Percentiles rank a stretch among this genome's conserved stretches.
Evolutionary conservation across 2,329 filamentous ascomycete genomes (phyloP).

Genomic region (Cadophora sp.): DNA sequence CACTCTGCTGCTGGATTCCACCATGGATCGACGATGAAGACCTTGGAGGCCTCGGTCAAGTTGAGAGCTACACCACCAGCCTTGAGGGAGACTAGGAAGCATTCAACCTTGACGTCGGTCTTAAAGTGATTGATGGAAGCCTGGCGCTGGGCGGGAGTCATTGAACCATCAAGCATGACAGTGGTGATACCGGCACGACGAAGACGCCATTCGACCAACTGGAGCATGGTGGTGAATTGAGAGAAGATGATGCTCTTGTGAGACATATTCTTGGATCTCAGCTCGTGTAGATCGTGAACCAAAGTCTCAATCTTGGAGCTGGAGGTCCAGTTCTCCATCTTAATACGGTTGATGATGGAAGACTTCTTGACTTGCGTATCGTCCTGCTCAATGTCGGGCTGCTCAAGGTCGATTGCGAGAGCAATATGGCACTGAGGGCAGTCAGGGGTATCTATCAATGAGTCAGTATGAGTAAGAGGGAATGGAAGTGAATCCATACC

Average conservation of each 20-base stretch:
- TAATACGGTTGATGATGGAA: constrained; percentile 97
- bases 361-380: constrained; percentile 88
- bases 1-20: constrained; percentile 99
- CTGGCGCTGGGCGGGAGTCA: constrained; percentile 93
- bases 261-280: constrained; percentile 90
- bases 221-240: constrained; percentile 96
- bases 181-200: constrained; percentile 97
- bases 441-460: constrained; percentile 60
- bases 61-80: constrained; percentile 96
- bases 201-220: constrained; percentile 95
- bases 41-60: constrained; percentile 89
- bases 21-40: constrained; percentile 98
- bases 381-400: constrained; percentile 94
- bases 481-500: constrained; percentile 55
- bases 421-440: constrained; percentile 93
- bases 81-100: constrained; percentile 95
- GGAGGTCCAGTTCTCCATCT: constrained; percentile 98
- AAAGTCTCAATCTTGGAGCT: constrained; percentile 98
- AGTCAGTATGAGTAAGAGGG: constrained; percentile 21
- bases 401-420: constrained; percentile 89
- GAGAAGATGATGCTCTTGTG: constrained; percentile 98
- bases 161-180: constrained; percentile 96
- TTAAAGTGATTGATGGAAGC: constrained; percentile 96
- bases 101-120: constrained; percentile 92
- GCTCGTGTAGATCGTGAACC: constrained; percentile 90